Evolutionary conservation across 2,329 filamentous ascomycete species (phyloP).

Genomic region (Claviceps quebecensis): DNA sequence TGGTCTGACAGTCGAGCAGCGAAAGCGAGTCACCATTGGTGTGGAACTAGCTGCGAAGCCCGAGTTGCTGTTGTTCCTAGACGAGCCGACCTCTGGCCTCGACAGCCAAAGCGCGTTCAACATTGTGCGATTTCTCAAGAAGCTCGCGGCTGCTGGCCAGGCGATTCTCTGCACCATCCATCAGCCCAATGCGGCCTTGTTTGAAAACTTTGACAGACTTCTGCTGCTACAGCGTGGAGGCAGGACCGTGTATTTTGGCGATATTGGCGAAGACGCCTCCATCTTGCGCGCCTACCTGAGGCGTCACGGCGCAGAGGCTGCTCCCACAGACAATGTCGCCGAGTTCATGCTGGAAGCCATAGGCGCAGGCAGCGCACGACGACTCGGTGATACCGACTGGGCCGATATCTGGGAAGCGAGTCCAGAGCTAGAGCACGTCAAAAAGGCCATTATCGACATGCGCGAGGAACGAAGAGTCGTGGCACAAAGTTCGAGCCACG

Average conservation of each 20-base stretch:
- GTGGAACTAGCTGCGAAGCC: slow-evolving; percentile 80
- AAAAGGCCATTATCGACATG: slow-evolving; percentile 51
- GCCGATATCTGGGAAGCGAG: slow-evolving; percentile 65
- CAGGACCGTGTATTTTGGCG: slow-evolving; percentile 72
- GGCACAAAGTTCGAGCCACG: slow-evolving; percentile 29
- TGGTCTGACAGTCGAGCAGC: slow-evolving; percentile 53
- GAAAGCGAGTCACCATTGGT: slow-evolving; percentile 75
- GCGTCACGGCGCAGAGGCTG: slow-evolving; percentile 45
- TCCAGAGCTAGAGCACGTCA: slow-evolving; percentile 52
- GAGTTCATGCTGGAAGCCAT: slow-evolving; percentile 83
- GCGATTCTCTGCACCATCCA: slow-evolving; percentile 87
- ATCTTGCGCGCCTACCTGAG: slow-evolving; percentile 52
- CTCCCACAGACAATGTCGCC: slow-evolving; percentile 42
- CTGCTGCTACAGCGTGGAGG: slow-evolving; percentile 67
- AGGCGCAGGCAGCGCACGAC: slow-evolving; percentile 58
- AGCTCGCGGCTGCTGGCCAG: slow-evolving; percentile 65
- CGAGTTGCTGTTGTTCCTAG: slow-evolving; percentile 61
- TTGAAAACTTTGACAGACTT: slow-evolving; percentile 77
- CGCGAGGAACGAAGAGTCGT: slow-evolving; percentile 42
- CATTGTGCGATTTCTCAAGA: slow-evolving; percentile 65
- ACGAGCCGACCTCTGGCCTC: slow-evolving; percentile 65
- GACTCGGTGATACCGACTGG: slow-evolving; percentile 65
- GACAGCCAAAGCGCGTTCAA: slow-evolving; percentile 52
- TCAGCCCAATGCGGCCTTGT: slow-evolving; percentile 73
- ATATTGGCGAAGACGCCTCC: slow-evolving; percentile 62